Evolutionary conservation across 176 grass and related monocot genomes (phyloP).

Genomic region (Pharus latifolius): DNA sequence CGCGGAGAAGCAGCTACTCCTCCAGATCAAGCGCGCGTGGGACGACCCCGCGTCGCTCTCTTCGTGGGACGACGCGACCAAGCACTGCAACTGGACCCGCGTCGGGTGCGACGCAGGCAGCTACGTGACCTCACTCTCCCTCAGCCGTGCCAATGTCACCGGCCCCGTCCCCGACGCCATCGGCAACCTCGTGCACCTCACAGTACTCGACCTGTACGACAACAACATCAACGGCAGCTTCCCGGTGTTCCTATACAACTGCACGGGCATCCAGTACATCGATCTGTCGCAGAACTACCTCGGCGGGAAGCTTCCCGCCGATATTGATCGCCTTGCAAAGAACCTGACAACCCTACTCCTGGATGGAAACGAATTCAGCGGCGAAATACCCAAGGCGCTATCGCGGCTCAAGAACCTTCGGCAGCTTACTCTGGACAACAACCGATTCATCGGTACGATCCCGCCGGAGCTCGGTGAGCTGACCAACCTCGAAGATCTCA

Average conservation of each 20-base stretch:
- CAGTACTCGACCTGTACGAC: conserved; percentile 35
- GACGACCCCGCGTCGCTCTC: conserved; percentile 22
- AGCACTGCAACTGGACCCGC: conserved; percentile 14
- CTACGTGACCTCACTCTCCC: conserved; percentile 17
- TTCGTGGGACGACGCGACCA: neutral
- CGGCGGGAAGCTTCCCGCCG: conserved; percentile 30
- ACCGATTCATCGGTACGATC: conserved; percentile 42
- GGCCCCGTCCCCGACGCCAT: conserved; percentile 32
- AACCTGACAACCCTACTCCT: conserved; percentile 17
- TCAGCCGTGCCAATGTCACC: conserved; percentile 16
- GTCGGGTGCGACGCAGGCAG: conserved; percentile 13
- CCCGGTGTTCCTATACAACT: conserved; percentile 45
- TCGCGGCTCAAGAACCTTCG: conserved; percentile 24
- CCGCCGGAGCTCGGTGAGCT: conserved; percentile 45
- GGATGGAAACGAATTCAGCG: conserved; percentile 13
- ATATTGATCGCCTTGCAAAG: conserved; percentile 18
- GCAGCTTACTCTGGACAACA: conserved; percentile 22
- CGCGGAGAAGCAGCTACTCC: conserved; percentile 27
- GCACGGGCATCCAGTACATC: conserved; percentile 18
- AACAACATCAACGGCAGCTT: conserved; percentile 46
- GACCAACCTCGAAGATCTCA: conserved; percentile 23
- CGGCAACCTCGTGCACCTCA: conserved; percentile 38
- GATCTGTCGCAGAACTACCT: conserved; percentile 27
- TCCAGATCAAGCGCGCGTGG: conserved; percentile 29
- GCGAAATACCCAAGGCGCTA: neutral